Base-by-base conservation (phyloP, 176 grass and related monocot genomes). In the Oryza glumipatula region DNA sequence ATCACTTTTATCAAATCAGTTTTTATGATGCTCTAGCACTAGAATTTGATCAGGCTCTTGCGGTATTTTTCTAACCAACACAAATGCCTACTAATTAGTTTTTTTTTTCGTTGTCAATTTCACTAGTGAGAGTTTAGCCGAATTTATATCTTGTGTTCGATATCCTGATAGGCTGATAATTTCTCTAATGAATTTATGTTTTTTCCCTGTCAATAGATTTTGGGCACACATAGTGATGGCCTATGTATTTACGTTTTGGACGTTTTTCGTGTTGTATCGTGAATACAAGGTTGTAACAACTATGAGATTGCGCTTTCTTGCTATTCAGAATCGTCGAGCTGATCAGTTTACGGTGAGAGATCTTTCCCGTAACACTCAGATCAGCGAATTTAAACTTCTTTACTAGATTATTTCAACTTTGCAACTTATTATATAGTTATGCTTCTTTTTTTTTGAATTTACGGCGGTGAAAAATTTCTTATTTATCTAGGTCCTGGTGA, bases 291-390 rank as follows among this genome's bases (percentile, higher is more conserved):
- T 88, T 80, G 76, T 98, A 80, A 81, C 91, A 63, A 88, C 93
- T 19, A 95, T 92, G 93, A 93, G 96, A 87, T 88, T 98, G 91
- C 90, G 87, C 47, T 98, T 98, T 74, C 81, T 98, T 80, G 93
- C 96, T 84, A 90, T 83, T 76, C 93, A 93, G 88, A 89, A 89
- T 39, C 91, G 96, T 19, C 82, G 96, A 72, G 77, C 93, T 30
- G 93, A 98, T 86, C 96, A 95, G 63, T 98, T 89, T 81, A 98
- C 96, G 1, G 96, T 98, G 66, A 90, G 88, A 88, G 60, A 33
- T 88, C 23, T 84, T 67, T 77, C 19, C 19, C 67, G 44, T 72
- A 54, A 44, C 39, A 36, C 8, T 45, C 65, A 28, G 26, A 13
- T 64, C 56, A 43, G 26, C 7, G 4, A 38, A 51, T 35, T 33